Conservation (phyloP, 768 basidiomycete species). For the Psilocybe cubensis region DNA sequence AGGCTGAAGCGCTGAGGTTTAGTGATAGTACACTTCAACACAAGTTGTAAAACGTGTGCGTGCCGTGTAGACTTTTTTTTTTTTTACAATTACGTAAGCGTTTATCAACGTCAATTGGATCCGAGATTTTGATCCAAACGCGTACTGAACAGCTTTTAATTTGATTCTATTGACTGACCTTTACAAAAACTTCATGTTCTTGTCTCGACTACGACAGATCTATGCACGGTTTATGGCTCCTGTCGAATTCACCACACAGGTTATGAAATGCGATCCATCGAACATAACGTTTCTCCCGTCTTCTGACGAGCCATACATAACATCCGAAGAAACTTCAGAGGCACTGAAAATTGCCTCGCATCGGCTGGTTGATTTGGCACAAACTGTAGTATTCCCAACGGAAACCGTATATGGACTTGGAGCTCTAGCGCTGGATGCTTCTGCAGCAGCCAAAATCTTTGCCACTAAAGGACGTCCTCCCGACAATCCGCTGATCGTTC, state of each 20-base stretch:
- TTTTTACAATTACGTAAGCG: too few relatives aligned
- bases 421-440: constrained; percentile 70
- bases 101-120: background rate
- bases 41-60: too few relatives aligned
- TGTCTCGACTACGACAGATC: constrained; percentile 35
- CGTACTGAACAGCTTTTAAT: background rate
- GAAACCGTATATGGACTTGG: constrained; percentile 99
- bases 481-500: constrained; percentile 98
- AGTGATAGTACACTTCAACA: too few relatives aligned
- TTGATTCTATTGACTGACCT: background rate
- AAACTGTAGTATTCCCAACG: constrained; percentile 89
- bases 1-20: too few relatives aligned
- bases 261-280: constrained; percentile 66
- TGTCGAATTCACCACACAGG: constrained; percentile 32
- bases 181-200: constrained; percentile 25
- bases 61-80: too few relatives aligned
- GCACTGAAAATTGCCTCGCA: constrained; percentile 61
- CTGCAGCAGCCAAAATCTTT: constrained; percentile 78
- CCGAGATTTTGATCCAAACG: background rate
- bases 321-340: constrained; percentile 51
- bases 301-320: constrained; percentile 49
- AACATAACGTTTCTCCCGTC: constrained; percentile 58
- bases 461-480: constrained; percentile 88
- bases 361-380: constrained; percentile 48
- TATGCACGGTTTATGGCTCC: constrained; percentile 28